Evolutionary conservation across 2,329 filamentous ascomycete genomes (phyloP).

Genomic region (Penicillium sp.): DNA sequence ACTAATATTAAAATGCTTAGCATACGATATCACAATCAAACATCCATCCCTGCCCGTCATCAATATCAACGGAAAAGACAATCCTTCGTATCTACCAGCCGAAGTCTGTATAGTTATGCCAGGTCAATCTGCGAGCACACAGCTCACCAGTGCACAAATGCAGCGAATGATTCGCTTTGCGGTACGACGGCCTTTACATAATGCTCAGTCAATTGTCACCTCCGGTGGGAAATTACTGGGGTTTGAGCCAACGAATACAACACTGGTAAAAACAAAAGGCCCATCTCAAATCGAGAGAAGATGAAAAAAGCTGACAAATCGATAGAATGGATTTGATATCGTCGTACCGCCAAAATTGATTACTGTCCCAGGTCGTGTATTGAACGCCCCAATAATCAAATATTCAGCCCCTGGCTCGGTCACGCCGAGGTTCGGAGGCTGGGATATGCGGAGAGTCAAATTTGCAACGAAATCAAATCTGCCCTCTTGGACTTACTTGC

Average conservation of each 20-base stretch:
- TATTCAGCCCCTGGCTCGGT: constrained; percentile 48
- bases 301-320: no score
- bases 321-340: constrained; percentile 61
- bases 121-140: constrained; percentile 58
- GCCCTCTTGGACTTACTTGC: constrained; percentile 27
- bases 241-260: no score
- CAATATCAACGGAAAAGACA: constrained; percentile 56
- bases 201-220: constrained; percentile 59
- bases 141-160: constrained; percentile 56
- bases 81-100: constrained; percentile 59
- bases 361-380: constrained; percentile 67
- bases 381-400: constrained; percentile 56
- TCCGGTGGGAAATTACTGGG: constrained; percentile 43
- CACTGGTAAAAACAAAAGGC: no score
- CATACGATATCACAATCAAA: constrained; percentile 20
- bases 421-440: constrained; percentile 52
- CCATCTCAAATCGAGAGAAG: no score
- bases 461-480: constrained; percentile 51
- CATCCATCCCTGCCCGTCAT: constrained; percentile 51
- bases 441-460: constrained; percentile 62
- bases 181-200: constrained; percentile 60
- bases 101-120: constrained; percentile 59
- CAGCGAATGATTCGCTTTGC: constrained; percentile 66
- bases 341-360: constrained; percentile 58
- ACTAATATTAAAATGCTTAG: constrained; percentile 35